Evolutionary conservation across 108 stramenopile genomes (phyloP).

Genomic region (Nitzschia palea): DNA sequence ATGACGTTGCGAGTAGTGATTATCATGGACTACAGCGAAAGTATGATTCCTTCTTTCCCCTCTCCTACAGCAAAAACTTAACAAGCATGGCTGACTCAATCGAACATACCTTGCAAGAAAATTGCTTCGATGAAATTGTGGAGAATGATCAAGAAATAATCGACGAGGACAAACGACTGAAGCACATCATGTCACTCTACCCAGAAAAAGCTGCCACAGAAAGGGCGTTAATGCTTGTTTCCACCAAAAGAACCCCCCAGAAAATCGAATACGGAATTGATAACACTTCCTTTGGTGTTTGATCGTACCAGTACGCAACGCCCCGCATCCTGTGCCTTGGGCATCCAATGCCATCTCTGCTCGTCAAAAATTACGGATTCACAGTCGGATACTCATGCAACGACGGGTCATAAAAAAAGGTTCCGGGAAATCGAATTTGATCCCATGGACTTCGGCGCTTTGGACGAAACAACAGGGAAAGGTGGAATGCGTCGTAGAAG

Average conservation of each 20-base stretch:
- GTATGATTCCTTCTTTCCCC: conserved; percentile 27
- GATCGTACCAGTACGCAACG: not conserved
- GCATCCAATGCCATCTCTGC: not conserved
- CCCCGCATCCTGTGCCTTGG: not conserved
- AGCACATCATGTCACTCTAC: not conserved
- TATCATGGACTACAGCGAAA: conserved; percentile 28
- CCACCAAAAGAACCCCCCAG: not conserved
- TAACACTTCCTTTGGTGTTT: not conserved
- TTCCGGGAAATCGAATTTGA: conserved; percentile 1
- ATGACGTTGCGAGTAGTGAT: no score
- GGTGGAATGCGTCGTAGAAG: not conserved
- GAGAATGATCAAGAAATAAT: conserved; percentile 19
- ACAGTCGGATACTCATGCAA: not conserved
- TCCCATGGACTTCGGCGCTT: not conserved
- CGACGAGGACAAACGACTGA: not conserved
- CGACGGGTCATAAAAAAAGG: no score
- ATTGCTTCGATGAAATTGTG: not conserved
- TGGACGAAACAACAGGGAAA: not conserved
- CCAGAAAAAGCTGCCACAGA: not conserved
- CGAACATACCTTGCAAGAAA: conserved; percentile 10
- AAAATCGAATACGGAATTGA: not conserved
- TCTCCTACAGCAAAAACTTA: conserved; percentile 10
- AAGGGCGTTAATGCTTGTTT: not conserved
- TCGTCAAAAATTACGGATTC: not conserved
- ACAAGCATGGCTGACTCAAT: conserved; percentile 7